phyloP scores from a whole-genome alignment of 768 basidiomycete species.

The Clavaria fumosa region DNA sequence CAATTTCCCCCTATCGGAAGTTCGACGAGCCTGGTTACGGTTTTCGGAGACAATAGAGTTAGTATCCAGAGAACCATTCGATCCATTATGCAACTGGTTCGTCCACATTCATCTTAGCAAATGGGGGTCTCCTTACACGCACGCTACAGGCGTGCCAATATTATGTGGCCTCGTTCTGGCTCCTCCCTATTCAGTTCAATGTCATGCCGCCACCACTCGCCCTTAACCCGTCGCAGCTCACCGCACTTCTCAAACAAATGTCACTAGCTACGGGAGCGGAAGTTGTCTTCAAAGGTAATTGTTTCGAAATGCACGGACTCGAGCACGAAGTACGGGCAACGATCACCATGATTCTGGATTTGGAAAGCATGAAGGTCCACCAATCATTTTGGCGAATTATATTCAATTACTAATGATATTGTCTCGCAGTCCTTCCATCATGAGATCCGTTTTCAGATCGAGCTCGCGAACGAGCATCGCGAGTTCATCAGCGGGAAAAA shows the following conservation, averaged over 20 bases:
- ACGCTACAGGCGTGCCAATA: conserved; percentile 71
- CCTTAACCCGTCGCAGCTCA: conserved; percentile 69
- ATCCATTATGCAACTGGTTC: conserved; percentile 85
- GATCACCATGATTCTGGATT: conserved; percentile 71
- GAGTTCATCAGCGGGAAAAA: conserved; percentile 99
- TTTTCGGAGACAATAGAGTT: conserved; percentile 87
- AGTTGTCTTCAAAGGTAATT: conserved; percentile 92
- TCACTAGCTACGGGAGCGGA: conserved; percentile 82
- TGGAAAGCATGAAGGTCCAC: conserved; percentile 78
- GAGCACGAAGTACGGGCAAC: conserved; percentile 84
- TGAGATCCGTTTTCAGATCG: conserved; percentile 96
- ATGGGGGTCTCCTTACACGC: not conserved
- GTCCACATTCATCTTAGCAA: conserved; percentile 18
- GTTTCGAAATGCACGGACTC: conserved; percentile 92
- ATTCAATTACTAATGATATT: conserved; percentile 6
- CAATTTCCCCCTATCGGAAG: conserved; percentile 88
- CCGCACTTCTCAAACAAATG: conserved; percentile 74
- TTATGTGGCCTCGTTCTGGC: conserved; percentile 96
- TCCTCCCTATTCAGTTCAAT: conserved; percentile 87
- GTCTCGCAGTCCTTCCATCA: conserved; percentile 70
- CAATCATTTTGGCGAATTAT: not conserved
- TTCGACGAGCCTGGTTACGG: conserved; percentile 82
- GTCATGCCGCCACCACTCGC: conserved; percentile 72
- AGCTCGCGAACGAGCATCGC: conserved; percentile 92
- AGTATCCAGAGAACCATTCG: conserved; percentile 90